Evolutionary conservation across 2,329 filamentous ascomycete genomes (phyloP).

Genomic region (Xylaria multiplex): DNA sequence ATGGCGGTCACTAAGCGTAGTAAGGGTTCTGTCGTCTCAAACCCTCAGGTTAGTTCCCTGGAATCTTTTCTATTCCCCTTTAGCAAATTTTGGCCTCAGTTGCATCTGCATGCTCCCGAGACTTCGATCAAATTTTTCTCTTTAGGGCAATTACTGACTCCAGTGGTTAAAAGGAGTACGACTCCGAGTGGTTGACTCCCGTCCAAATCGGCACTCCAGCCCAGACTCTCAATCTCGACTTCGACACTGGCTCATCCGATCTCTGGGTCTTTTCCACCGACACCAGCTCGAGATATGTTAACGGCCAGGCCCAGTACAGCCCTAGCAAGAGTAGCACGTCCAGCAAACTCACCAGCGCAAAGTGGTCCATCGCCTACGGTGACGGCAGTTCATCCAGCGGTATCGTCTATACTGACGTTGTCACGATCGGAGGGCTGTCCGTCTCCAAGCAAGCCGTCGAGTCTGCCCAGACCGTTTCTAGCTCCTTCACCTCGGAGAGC

Average conservation of each 20-base stretch:
- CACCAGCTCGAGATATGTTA: conserved; percentile 28
- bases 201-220: conserved; percentile 44
- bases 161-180: no score
- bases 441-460: conserved; percentile 42
- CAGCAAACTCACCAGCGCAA: conserved; percentile 33
- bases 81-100: no score
- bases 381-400: conserved; percentile 45
- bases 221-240: conserved; percentile 44
- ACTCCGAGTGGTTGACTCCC: conserved; percentile 42
- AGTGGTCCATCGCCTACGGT: conserved; percentile 43
- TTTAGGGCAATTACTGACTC: no score
- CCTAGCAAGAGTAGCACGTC: conserved; percentile 39
- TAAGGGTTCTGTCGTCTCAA: conserved; percentile 28
- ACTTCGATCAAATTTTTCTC: no score
- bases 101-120: no score
- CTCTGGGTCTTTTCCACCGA: conserved; percentile 45
- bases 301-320: conserved; percentile 41
- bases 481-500: conserved; percentile 42
- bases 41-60: no score
- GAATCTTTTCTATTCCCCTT: no score
- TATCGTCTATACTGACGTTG: conserved; percentile 44
- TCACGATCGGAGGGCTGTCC: conserved; percentile 37
- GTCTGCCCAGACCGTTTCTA: conserved; percentile 39
- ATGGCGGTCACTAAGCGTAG: conserved; percentile 32
- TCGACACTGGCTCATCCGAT: conserved; percentile 46